Evolutionary conservation across 2,329 filamentous ascomycete genomes (phyloP).

Genomic region (Sclerotinia subarctica): DNA sequence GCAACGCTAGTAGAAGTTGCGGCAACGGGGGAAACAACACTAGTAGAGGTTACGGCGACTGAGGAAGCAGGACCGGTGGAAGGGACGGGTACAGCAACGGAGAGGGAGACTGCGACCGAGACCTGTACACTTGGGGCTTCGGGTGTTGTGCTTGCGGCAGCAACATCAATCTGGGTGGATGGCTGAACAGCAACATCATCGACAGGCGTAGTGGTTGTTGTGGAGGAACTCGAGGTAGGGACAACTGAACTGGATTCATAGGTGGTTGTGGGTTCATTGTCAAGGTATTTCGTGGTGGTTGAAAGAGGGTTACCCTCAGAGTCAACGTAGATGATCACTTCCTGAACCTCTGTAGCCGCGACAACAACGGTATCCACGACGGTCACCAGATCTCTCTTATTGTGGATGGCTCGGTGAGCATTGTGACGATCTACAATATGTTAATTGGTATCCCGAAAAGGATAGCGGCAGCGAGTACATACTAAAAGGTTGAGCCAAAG

Average conservation of each 20-base stretch:
- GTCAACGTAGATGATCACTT: constrained; percentile 60
- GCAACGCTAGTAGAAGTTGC: background rate
- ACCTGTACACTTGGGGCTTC: background rate
- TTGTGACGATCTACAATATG: constrained; percentile 28
- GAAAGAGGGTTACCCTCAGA: constrained; percentile 51
- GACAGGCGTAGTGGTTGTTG: background rate
- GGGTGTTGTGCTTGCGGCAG: background rate
- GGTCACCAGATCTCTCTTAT: constrained; percentile 37
- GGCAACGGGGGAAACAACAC: background rate
- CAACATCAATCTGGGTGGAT: background rate
- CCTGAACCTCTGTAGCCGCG: constrained; percentile 40
- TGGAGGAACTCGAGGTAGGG: constrained; percentile 1
- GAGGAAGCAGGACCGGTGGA: background rate
- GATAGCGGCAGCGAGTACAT: constrained; percentile 1
- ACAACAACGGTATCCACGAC: constrained; percentile 41
- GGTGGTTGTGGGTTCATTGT: constrained; percentile 9
- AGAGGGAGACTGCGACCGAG: background rate
- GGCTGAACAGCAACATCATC: background rate
- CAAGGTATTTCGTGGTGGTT: constrained; percentile 38
- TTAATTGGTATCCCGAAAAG: background rate
- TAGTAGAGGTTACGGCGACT: background rate
- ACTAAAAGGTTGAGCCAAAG: constrained; percentile 43
- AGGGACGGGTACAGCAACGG: background rate
- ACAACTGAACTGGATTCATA: constrained; percentile 10
- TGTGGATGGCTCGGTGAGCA: constrained; percentile 32